Evolutionary conservation across 345 rosid genomes (phyloP).

Genomic region (Lepidium aucheri): DNA sequence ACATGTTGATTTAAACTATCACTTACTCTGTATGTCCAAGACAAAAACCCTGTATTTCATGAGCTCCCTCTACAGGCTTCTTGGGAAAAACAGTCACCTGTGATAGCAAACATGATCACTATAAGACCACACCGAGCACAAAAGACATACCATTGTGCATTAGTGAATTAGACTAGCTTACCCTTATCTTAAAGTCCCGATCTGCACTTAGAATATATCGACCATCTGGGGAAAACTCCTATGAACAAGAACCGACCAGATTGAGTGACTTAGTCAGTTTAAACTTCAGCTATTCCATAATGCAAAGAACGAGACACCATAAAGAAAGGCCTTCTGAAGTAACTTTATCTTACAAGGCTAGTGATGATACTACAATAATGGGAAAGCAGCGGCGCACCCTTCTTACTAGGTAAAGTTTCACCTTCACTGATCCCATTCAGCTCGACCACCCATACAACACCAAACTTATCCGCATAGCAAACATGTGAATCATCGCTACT

Average conservation of each 20-base stretch:
- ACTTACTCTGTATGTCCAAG: slow-evolving; percentile 98
- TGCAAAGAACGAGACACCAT: background rate
- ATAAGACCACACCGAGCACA: slow-evolving; percentile 8
- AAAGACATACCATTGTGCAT: background rate
- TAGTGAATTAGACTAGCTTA: slow-evolving; percentile 27
- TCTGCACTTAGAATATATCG: slow-evolving; percentile 67
- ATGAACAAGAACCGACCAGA: slow-evolving; percentile 15
- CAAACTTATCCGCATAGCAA: slow-evolving; percentile 93
- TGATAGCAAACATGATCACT: slow-evolving; percentile 3
- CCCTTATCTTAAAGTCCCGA: slow-evolving; percentile 90
- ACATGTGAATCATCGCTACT: slow-evolving; percentile 54
- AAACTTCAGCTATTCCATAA: background rate
- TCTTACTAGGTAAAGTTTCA: slow-evolving; percentile 32
- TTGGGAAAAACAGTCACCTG: slow-evolving; percentile 82
- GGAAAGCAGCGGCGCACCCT: slow-evolving; percentile 65
- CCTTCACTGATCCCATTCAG: slow-evolving; percentile 37
- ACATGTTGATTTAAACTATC: slow-evolving; percentile 20
- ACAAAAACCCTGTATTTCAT: slow-evolving; percentile 90
- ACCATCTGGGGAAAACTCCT: slow-evolving; percentile 93
- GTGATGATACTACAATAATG: slow-evolving; percentile 98
- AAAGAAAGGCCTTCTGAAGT: background rate
- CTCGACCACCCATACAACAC: slow-evolving; percentile 86
- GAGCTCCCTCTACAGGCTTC: slow-evolving; percentile 82
- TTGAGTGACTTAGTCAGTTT: background rate
- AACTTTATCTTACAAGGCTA: slow-evolving; percentile 45